These are phyloP conservation scores for Teratosphaeria gauchensis DNA, from an alignment of 2,329 filamentous ascomycete genomes.

Conservation along the genomic window DNA sequence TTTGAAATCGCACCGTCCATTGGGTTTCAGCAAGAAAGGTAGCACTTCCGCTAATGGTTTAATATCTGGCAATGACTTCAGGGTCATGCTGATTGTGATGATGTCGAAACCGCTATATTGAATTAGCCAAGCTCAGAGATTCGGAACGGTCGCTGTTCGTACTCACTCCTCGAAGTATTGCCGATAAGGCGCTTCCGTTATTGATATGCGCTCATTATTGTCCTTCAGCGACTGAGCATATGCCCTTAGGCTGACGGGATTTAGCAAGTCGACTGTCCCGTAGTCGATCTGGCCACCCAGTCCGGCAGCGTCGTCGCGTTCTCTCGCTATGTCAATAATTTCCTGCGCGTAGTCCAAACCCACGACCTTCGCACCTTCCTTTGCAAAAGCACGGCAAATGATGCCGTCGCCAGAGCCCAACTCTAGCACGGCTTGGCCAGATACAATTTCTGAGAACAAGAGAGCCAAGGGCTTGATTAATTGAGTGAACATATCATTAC, in stretches of 20 bases:
- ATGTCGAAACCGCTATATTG: conserved; percentile 32
- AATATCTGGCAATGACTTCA: conserved; percentile 40
- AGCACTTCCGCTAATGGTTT: conserved; percentile 35
- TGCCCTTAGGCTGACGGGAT: conserved; percentile 21
- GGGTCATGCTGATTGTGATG: conserved; percentile 37
- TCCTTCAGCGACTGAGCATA: conserved; percentile 15
- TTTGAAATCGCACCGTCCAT: conserved; percentile 15
- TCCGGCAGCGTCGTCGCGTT: neutral
- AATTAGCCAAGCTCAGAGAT: neutral
- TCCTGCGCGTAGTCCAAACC: conserved; percentile 37
- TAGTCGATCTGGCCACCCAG: conserved; percentile 22
- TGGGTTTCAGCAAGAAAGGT: conserved; percentile 31
- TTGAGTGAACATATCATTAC: conserved; percentile 36
- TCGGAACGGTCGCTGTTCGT: neutral
- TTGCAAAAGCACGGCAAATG: conserved; percentile 36
- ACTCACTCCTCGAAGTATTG: neutral
- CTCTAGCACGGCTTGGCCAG: conserved; percentile 32
- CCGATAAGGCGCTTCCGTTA: neutral
- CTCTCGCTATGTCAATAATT: conserved; percentile 34
- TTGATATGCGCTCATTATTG: conserved; percentile 3
- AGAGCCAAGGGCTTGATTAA: conserved; percentile 35
- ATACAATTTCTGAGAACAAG: conserved; percentile 25
- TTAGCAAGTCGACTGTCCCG: conserved; percentile 32
- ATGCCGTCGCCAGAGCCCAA: conserved; percentile 44
- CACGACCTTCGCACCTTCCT: conserved; percentile 28